Percentiles rank a stretch among this genome's conserved stretches.
These are phyloP conservation scores for Monoraphidium neglectum DNA, from an alignment of 139 green algal species.

Conservation along the genomic window DNA sequence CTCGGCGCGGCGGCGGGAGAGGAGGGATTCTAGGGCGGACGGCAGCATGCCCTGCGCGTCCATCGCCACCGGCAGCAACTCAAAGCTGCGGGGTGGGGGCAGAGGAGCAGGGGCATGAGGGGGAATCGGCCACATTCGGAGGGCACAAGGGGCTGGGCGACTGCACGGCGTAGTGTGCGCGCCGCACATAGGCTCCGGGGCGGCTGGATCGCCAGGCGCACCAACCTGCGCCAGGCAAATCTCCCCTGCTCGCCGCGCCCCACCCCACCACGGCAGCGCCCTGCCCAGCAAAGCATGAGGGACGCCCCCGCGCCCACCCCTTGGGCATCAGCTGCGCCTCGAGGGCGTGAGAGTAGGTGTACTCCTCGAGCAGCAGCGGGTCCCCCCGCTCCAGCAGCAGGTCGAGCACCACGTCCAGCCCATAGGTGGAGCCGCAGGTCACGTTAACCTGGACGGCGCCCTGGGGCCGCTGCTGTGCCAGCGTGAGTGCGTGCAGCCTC, in stretches of 20 bases:
- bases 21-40: neutral
- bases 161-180: no score
- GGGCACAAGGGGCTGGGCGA: no score
- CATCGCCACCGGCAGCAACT: conserved; percentile 47
- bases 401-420: conserved; percentile 29
- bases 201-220: no score
- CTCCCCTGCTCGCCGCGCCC: no score
- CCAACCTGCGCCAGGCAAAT: no score
- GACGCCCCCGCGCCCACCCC: conserved; percentile 19
- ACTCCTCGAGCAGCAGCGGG: conserved; percentile 62
- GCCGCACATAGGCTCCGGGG: no score
- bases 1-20: neutral
- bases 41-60: conserved; percentile 9
- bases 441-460: conserved; percentile 25
- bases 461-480: neutral
- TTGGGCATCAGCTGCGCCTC: conserved; percentile 64
- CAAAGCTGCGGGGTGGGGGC: conserved; percentile 15
- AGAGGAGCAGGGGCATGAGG: no score
- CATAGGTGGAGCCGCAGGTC: conserved; percentile 35
- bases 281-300: no score
- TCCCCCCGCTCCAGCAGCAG: conserved; percentile 63
- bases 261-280: no score
- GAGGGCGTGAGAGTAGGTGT: conserved; percentile 67
- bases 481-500: neutral
- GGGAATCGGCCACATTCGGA: no score